phyloP scores from a whole-genome alignment of 164 flowering plant genomes.

The Vitis amurensis region DNA sequence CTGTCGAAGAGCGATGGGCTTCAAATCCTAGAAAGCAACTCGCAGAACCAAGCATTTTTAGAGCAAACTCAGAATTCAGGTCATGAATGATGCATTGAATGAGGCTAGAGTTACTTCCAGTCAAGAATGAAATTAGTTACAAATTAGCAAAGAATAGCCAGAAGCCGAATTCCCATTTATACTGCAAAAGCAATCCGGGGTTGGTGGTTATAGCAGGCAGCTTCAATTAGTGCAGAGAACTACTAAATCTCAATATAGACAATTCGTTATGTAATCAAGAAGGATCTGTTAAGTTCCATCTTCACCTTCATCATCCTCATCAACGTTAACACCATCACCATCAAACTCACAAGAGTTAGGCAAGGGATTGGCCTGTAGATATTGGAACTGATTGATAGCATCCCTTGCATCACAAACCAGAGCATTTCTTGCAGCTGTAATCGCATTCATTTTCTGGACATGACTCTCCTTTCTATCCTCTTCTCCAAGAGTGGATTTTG shows the following conservation, averaged over 20 bases:
- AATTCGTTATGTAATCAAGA: not conserved
- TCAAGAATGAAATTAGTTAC: not conserved
- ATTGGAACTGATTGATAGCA: constrained; percentile 45
- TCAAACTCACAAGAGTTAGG: constrained; percentile 31
- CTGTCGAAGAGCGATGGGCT: too few relatives aligned
- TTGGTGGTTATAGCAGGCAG: not conserved
- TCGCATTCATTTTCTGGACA: constrained; percentile 22
- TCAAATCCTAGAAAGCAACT: too few relatives aligned
- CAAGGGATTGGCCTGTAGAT: constrained; percentile 25
- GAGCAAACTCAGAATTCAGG: too few relatives aligned
- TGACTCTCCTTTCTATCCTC: constrained; percentile 14
- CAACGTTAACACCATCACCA: constrained; percentile 24
- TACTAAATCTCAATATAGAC: not conserved
- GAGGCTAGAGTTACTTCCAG: not conserved
- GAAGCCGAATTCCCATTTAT: not conserved
- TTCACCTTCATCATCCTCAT: constrained; percentile 32
- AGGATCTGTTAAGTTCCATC: constrained; percentile 8
- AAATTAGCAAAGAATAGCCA: not conserved
- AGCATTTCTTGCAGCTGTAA: constrained; percentile 55
- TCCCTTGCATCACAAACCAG: constrained; percentile 54
- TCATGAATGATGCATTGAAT: not conserved
- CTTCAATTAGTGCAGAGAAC: not conserved
- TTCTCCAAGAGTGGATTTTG: constrained; percentile 17
- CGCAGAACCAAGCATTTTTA: too few relatives aligned
- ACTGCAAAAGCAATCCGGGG: not conserved